Evolutionary conservation across 2,329 filamentous ascomycete genomes (phyloP).

Genomic region (Colletotrichum camelliae): DNA sequence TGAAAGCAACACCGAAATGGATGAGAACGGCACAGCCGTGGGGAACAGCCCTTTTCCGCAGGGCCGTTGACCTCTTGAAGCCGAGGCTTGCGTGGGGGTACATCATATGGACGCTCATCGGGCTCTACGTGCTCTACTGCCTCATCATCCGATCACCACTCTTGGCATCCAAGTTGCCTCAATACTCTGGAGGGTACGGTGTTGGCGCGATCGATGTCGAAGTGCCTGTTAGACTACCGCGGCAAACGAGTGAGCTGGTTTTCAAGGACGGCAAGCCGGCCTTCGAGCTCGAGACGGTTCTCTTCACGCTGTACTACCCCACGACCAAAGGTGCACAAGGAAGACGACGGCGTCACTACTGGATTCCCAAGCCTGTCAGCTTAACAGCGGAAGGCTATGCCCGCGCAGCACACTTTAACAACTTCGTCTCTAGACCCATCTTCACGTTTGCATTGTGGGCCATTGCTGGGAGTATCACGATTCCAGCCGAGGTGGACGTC

Average conservation of each 20-base stretch:
- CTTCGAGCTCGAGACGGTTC: conserved; percentile 51
- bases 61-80: conserved; percentile 21
- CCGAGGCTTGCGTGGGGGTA: conserved; percentile 41
- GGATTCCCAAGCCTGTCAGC: conserved; percentile 49
- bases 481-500: conserved; percentile 53
- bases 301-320: conserved; percentile 58
- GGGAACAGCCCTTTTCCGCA: neutral
- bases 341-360: conserved; percentile 39
- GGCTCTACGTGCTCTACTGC: conserved; percentile 44
- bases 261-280: conserved; percentile 43
- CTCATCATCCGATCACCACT: conserved; percentile 44
- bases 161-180: conserved; percentile 48
- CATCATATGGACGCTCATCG: conserved; percentile 30
- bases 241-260: conserved; percentile 33
- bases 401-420: conserved; percentile 47
- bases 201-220: conserved; percentile 56
- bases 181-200: conserved; percentile 47
- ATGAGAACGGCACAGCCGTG: neutral
- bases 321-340: conserved; percentile 32
- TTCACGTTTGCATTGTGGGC: conserved; percentile 47
- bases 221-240: conserved; percentile 40
- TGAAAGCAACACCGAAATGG: neutral
- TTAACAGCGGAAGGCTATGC: conserved; percentile 53
- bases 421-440: conserved; percentile 45
- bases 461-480: conserved; percentile 48